Percentiles rank a stretch among this genome's conserved stretches.
Conservation (phyloP, 768 basidiomycete species). For the Cubamyces sp. region DNA sequence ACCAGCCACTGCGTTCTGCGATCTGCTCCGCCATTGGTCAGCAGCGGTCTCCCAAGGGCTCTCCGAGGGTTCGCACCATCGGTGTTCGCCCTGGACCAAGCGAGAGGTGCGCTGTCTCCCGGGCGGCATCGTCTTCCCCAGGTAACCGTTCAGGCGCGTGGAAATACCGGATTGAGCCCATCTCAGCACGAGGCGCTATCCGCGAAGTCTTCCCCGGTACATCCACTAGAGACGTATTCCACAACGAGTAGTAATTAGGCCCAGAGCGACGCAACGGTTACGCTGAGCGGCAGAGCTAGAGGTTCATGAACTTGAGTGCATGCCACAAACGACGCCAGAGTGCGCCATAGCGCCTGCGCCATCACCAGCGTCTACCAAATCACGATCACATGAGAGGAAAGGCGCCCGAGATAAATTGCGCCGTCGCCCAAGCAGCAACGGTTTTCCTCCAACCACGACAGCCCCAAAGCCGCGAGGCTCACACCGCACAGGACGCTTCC, state of each 20-base stretch:
- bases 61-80: not conserved
- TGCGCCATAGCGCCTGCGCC: not conserved
- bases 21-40: too few species aligned
- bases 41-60: too few species aligned
- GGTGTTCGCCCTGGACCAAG: not conserved
- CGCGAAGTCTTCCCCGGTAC: too few species aligned
- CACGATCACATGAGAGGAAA: conserved; percentile 9
- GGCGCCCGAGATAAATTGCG: not conserved
- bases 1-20: not conserved
- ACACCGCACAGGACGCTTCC: conserved; percentile 51
- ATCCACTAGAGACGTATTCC: not conserved
- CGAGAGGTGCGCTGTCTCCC: conserved; percentile 4
- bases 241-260: too few species aligned
- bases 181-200: too few species aligned
- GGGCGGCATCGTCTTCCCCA: not conserved
- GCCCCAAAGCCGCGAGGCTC: conserved; percentile 73
- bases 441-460: conserved; percentile 34
- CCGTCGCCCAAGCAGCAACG: conserved; percentile 7
- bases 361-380: not conserved
- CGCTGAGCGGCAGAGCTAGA: too few species aligned
- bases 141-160: too few species aligned
- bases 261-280: too few species aligned
- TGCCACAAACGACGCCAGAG: too few species aligned
- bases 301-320: too few species aligned
- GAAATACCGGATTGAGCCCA: too few species aligned